phyloP scores from a whole-genome alignment of 1,284 basidiomycete species.

The Lentinula novae-zelandiae region DNA sequence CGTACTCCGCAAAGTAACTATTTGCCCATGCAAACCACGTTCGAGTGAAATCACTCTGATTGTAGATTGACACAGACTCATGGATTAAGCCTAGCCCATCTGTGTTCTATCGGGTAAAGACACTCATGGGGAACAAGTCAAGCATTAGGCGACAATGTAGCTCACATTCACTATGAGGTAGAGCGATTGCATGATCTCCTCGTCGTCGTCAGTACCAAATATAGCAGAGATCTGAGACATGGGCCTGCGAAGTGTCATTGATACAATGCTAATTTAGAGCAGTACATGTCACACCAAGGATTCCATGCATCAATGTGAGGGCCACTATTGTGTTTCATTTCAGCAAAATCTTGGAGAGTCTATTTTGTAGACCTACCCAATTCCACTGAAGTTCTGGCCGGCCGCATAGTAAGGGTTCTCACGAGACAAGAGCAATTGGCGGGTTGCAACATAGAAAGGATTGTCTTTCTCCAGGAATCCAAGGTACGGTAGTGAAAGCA shows the following conservation, averaged over 20 bases:
- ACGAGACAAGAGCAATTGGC: constrained; percentile 55
- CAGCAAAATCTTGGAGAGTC: not conserved
- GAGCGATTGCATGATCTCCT: constrained; percentile 58
- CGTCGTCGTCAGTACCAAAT: constrained; percentile 68
- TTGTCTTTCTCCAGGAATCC: constrained; percentile 65
- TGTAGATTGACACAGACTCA: constrained; percentile 67
- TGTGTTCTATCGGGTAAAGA: constrained; percentile 47
- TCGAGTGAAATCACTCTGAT: constrained; percentile 58
- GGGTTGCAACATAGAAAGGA: constrained; percentile 57
- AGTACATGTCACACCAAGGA: constrained; percentile 50
- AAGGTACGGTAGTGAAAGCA: constrained; percentile 74
- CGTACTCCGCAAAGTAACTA: constrained; percentile 66
- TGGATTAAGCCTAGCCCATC: constrained; percentile 74
- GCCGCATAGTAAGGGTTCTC: constrained; percentile 68
- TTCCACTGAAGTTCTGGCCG: constrained; percentile 61
- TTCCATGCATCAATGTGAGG: constrained; percentile 72
- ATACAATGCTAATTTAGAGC: not conserved
- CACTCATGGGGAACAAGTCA: constrained; percentile 7
- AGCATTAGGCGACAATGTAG: constrained; percentile 10
- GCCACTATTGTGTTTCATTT: constrained; percentile 39
- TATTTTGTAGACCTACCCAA: constrained; percentile 47
- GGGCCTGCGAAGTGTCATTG: constrained; percentile 42
- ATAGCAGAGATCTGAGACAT: constrained; percentile 77
- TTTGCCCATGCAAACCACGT: constrained; percentile 84
- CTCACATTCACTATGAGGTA: constrained; percentile 65